phyloP scores from a whole-genome alignment of 495 filamentous ascomycete species.

The Podospora appendiculata region DNA sequence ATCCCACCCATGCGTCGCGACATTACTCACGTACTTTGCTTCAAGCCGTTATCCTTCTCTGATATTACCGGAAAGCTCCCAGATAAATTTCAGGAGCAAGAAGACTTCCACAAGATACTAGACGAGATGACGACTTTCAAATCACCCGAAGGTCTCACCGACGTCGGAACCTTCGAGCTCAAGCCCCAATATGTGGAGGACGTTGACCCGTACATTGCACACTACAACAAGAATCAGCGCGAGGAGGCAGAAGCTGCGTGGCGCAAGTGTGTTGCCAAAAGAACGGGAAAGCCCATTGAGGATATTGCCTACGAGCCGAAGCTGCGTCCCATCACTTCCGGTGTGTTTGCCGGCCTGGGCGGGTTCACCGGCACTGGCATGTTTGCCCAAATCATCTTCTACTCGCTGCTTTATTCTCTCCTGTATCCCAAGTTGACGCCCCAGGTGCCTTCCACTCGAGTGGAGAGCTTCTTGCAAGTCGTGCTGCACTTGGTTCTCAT shows the following conservation, averaged over 20 bases:
- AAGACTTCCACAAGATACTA: slow-evolving; percentile 73
- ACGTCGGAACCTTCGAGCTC: slow-evolving; percentile 88
- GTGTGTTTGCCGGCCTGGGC: slow-evolving; percentile 66
- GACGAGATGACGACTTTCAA: slow-evolving; percentile 84
- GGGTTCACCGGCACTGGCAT: slow-evolving; percentile 73
- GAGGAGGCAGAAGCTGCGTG: slow-evolving; percentile 91
- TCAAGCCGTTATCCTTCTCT: slow-evolving; percentile 90
- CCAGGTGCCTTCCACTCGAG: slow-evolving; percentile 64
- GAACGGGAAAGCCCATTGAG: slow-evolving; percentile 66
- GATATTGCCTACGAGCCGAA: slow-evolving; percentile 95
- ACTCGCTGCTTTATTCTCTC: slow-evolving; percentile 71
- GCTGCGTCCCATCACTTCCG: slow-evolving; percentile 66
- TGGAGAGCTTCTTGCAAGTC: slow-evolving; percentile 88
- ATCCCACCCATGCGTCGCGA: slow-evolving; percentile 73
- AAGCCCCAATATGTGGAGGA: slow-evolving; percentile 76
- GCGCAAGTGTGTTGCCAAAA: slow-evolving; percentile 77
- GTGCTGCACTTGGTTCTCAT: slow-evolving; percentile 80
- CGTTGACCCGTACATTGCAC: slow-evolving; percentile 88
- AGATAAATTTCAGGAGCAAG: slow-evolving; percentile 76
- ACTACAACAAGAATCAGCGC: slow-evolving; percentile 94
- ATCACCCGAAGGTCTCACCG: slow-evolving; percentile 80
- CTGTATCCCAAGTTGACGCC: slow-evolving; percentile 57
- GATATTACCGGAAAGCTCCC: slow-evolving; percentile 74
- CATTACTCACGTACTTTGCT: slow-evolving; percentile 89
- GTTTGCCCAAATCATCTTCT: slow-evolving; percentile 87